These are phyloP conservation scores for Myriangium duriaei DNA, from an alignment of 2,329 filamentous ascomycete genomes.

Conservation along the genomic window DNA sequence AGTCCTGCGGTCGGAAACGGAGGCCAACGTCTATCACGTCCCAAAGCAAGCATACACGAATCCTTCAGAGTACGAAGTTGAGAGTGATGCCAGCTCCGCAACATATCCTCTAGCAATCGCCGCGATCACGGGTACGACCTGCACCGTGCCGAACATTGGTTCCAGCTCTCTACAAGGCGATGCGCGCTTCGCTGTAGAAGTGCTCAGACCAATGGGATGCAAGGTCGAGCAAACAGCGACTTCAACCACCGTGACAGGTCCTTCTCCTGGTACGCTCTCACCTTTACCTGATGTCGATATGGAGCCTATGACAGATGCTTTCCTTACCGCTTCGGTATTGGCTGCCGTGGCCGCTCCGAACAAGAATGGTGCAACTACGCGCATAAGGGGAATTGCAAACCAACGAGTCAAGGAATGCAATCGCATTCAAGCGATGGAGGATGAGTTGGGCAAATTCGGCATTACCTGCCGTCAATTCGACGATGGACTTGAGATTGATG, in stretches of 20 bases:
- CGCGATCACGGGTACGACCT: constrained; percentile 89
- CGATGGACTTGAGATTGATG: constrained; percentile 75
- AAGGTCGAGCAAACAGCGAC: constrained; percentile 68
- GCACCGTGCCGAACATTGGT: constrained; percentile 92
- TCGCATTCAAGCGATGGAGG: constrained; percentile 88
- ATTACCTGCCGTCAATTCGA: constrained; percentile 77
- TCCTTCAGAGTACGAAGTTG: constrained; percentile 74
- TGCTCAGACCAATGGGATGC: constrained; percentile 88
- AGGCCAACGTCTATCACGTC: constrained; percentile 87
- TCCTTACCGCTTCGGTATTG: constrained; percentile 85
- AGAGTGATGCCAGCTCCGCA: constrained; percentile 95
- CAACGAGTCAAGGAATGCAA: constrained; percentile 98
- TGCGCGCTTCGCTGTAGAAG: constrained; percentile 82
- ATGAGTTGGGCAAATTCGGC: constrained; percentile 86
- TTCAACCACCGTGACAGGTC: constrained; percentile 88
- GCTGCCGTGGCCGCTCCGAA: constrained; percentile 75
- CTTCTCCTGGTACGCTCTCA: constrained; percentile 58
- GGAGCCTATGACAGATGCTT: constrained; percentile 99
- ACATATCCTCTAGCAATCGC: constrained; percentile 92
- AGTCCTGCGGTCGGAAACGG: constrained; percentile 62
- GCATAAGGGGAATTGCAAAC: constrained; percentile 89
- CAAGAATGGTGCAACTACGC: constrained; percentile 49
- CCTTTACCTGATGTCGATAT: constrained; percentile 80
- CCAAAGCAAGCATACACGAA: constrained; percentile 74
- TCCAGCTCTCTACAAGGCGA: constrained; percentile 87